These are phyloP conservation scores for Psilocybe tampanensis DNA, from an alignment of 768 basidiomycete species.

Conservation along the genomic window DNA sequence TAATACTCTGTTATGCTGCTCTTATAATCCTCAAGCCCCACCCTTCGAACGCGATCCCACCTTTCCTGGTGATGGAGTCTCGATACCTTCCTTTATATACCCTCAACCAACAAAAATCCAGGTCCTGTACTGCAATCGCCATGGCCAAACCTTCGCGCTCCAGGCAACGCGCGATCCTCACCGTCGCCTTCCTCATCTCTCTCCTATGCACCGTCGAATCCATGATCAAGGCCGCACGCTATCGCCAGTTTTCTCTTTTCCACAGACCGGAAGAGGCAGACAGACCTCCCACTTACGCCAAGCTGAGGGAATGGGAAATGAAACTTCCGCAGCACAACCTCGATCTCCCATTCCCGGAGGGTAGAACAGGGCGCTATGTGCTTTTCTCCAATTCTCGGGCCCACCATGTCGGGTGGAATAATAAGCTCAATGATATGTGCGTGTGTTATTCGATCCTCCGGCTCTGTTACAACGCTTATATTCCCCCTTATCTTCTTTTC, in stretches of 20 bases:
- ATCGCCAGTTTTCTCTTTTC: conserved; percentile 5
- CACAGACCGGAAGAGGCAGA: conserved; percentile 7
- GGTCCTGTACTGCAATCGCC: conserved; percentile 8
- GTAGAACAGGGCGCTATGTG: conserved; percentile 49
- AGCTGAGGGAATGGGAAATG: conserved; percentile 38
- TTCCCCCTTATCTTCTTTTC: neutral
- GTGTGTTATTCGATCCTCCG: conserved; percentile 15
- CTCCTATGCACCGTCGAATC: conserved; percentile 12
- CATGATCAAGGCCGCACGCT: conserved; percentile 7
- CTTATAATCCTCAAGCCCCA: conserved; percentile 5
- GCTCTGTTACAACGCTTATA: neutral
- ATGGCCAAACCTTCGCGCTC: conserved; percentile 11
- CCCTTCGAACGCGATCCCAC: neutral
- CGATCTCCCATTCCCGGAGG: conserved; percentile 51
- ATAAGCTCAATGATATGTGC: conserved; percentile 53
- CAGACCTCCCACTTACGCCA: conserved; percentile 17
- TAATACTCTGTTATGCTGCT: conserved; percentile 12
- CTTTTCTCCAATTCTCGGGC: conserved; percentile 46
- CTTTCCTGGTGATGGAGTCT: conserved; percentile 3
- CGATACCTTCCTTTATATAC: conserved; percentile 8
- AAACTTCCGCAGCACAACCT: conserved; percentile 55
- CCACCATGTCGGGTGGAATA: conserved; percentile 52
- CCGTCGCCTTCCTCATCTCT: conserved; percentile 7
- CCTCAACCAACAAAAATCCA: conserved; percentile 11
- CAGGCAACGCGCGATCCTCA: conserved; percentile 11